Percentiles rank a stretch among this genome's conserved stretches.
Conservation (phyloP, 202 grass and related monocot species). For the Eragrostis tef region DNA sequence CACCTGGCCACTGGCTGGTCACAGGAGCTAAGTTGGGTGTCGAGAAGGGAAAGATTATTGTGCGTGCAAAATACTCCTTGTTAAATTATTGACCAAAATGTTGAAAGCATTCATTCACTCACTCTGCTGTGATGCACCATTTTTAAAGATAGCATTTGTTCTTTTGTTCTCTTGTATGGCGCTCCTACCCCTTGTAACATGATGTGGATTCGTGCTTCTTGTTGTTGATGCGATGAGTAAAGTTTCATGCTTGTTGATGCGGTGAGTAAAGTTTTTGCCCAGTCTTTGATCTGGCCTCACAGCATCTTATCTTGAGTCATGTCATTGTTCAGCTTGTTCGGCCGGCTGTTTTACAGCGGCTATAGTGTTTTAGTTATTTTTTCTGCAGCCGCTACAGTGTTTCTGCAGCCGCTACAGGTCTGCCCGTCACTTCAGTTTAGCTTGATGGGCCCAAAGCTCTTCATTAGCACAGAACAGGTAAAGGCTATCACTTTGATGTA, state of each 20-base stretch:
- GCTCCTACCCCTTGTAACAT: slow-evolving; percentile 49
- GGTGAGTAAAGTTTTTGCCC: slow-evolving; percentile 45
- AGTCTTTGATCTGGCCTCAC: slow-evolving; percentile 38
- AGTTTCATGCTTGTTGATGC: slow-evolving; percentile 44
- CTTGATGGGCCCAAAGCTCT: slow-evolving; percentile 89
- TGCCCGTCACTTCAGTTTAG: slow-evolving; percentile 94
- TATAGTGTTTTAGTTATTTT: too few relatives aligned
- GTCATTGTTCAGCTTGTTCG: too few relatives aligned
- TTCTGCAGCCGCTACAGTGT: too few relatives aligned
- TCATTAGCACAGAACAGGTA: slow-evolving; percentile 99
- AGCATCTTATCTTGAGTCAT: slow-evolving; percentile 37
- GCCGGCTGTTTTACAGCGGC: too few relatives aligned
- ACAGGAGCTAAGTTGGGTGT: slow-evolving; percentile 97
- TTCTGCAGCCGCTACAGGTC: too few relatives aligned
- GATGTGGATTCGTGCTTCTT: slow-evolving; percentile 63
- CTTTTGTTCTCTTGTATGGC: slow-evolving; percentile 64
- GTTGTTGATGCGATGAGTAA: too few relatives aligned
- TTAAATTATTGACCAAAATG: slow-evolving; percentile 92
- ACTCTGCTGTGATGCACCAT: slow-evolving; percentile 52
- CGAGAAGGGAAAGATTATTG: slow-evolving; percentile 86
- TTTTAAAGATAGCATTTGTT: slow-evolving; percentile 60
- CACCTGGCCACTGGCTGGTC: slow-evolving; percentile 91
- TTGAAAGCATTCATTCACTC: slow-evolving; percentile 58
- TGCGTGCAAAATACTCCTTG: slow-evolving; percentile 95
- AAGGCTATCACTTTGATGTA: slow-evolving; percentile 17